Percentiles rank a stretch among this genome's conserved stretches.
Evolutionary conservation across 192 early-diverging fungal genomes (phyloP).

Genomic region (Coemansia javaensis): DNA sequence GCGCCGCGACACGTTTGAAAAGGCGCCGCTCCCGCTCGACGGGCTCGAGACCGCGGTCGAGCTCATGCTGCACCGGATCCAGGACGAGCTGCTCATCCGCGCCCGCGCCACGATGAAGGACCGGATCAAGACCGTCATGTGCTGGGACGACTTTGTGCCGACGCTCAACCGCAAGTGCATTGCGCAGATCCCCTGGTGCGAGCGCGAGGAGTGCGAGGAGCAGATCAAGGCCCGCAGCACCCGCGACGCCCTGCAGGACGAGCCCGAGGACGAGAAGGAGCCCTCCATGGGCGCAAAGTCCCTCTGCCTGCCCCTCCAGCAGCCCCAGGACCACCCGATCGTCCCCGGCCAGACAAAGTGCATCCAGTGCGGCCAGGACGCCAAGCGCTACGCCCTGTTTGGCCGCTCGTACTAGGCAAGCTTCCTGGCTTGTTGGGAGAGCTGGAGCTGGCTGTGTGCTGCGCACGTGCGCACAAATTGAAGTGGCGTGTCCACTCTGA

Average conservation of each 20-base stretch:
- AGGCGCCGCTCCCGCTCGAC: conserved; percentile 57
- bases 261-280: conserved; percentile 91
- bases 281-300: conserved; percentile 99
- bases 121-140: conserved; percentile 69
- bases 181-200: conserved; percentile 94
- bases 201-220: conserved; percentile 85
- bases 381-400: conserved; percentile 76
- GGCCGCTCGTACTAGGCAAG: conserved; percentile 71
- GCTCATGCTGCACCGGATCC: conserved; percentile 69
- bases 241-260: conserved; percentile 55
- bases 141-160: conserved; percentile 94
- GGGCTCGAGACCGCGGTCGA: conserved; percentile 58
- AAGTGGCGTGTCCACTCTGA: no score
- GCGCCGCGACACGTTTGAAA: conserved; percentile 74
- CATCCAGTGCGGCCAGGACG: conserved; percentile 68
- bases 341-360: conserved; percentile 86
- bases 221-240: conserved; percentile 91
- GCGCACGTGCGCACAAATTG: no score
- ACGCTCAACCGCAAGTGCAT: conserved; percentile 83
- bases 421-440: no score
- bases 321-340: conserved; percentile 82
- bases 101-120: conserved; percentile 75
- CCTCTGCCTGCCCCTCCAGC: conserved; percentile 92
- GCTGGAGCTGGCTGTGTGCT: no score
- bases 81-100: conserved; percentile 82